Evolutionary conservation across 345 rosid species (phyloP).

Genomic region (Lumnitzera racemosa): DNA sequence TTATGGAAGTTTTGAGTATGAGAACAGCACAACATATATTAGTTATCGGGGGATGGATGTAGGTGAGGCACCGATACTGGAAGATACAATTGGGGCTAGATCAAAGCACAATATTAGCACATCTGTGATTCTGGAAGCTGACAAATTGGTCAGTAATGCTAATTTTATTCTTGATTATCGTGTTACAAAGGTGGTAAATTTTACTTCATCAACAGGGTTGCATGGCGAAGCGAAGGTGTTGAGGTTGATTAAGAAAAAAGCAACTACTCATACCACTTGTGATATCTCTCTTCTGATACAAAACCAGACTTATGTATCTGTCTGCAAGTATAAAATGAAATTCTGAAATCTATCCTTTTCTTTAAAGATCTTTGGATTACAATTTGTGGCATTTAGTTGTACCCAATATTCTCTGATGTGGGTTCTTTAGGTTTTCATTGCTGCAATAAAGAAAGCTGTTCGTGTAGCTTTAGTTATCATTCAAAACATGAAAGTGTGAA

Average conservation of each 20-base stretch:
- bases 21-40: conserved; percentile 16
- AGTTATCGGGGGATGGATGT: conserved; percentile 12
- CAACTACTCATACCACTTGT: conserved; percentile 18
- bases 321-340: conserved; percentile 15
- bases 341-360: conserved; percentile 2
- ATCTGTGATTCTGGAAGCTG: conserved; percentile 13
- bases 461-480: conserved; percentile 7
- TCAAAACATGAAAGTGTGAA: neutral
- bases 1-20: conserved; percentile 28
- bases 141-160: conserved; percentile 10
- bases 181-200: conserved; percentile 12
- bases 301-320: neutral
- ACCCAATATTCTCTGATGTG: neutral
- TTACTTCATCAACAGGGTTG: conserved; percentile 22
- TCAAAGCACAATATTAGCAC: conserved; percentile 16
- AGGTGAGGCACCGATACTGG: conserved; percentile 18
- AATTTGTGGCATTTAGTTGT: too few relatives aligned
- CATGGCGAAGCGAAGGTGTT: conserved; percentile 24
- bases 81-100: conserved; percentile 23
- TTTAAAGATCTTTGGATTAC: too few relatives aligned
- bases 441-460: conserved; percentile 11
- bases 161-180: conserved; percentile 7
- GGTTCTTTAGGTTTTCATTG: neutral
- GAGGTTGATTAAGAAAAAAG: conserved; percentile 23
- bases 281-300: conserved; percentile 2